A percentile compares a stretch with the other conserved stretches of the same genome.
These are phyloP conservation scores for Danielia reshetovae DNA, from an alignment of 805 yeast species.

Conservation along the genomic window DNA sequence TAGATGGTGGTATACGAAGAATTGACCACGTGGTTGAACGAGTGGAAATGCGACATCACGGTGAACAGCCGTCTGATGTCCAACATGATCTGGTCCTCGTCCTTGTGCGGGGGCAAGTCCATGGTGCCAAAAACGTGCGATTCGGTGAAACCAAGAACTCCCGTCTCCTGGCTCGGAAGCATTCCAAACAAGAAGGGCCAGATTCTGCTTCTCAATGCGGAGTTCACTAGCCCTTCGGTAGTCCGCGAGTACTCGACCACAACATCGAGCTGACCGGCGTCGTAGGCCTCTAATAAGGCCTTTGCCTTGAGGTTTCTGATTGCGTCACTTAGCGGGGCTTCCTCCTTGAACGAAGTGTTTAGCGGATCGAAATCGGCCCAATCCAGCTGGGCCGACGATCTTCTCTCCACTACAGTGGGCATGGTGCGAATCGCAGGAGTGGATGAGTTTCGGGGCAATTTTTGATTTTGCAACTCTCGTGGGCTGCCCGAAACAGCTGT, in stretches of 20 bases:
- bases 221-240: slow-evolving; percentile 45
- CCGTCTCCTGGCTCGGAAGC: neutral
- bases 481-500: too few relatives aligned
- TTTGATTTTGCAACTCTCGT: too few relatives aligned
- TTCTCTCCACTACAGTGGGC: too few relatives aligned
- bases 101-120: slow-evolving; percentile 51
- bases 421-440: too few relatives aligned
- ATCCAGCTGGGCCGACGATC: slow-evolving; percentile 2
- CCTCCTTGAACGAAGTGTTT: slow-evolving; percentile 44
- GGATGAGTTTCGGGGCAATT: too few relatives aligned
- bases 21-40: slow-evolving; percentile 13
- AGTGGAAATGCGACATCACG: slow-evolving; percentile 27
- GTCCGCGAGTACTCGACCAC: slow-evolving; percentile 36
- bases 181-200: slow-evolving; percentile 51
- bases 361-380: slow-evolving; percentile 46
- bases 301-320: slow-evolving; percentile 32
- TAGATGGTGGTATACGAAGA: slow-evolving; percentile 31
- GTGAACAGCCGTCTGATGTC: slow-evolving; percentile 76
- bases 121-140: slow-evolving; percentile 9
- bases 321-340: slow-evolving; percentile 39
- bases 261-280: slow-evolving; percentile 17
- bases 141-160: neutral
- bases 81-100: slow-evolving; percentile 72
- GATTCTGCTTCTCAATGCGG: slow-evolving; percentile 35
- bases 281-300: slow-evolving; percentile 35